Evolutionary conservation across 108 stramenopile species (phyloP).

Genomic region (Pseudonitzschia multistriata): DNA sequence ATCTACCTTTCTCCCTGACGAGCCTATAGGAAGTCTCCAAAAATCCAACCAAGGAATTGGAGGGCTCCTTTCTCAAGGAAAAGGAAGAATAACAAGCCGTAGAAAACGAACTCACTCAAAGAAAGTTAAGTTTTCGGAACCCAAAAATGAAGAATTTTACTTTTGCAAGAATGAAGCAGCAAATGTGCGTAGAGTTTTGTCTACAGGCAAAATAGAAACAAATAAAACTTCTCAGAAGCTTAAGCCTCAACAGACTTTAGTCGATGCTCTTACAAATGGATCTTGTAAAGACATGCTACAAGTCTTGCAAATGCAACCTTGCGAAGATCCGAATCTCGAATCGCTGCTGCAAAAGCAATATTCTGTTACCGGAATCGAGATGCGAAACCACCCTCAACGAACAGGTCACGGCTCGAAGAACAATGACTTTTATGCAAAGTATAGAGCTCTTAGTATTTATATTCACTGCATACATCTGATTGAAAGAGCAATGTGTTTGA

Average conservation of each 20-base stretch:
- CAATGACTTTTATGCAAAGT: constrained; percentile 19
- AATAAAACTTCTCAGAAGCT: neutral
- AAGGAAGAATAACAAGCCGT: neutral
- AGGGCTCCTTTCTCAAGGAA: neutral
- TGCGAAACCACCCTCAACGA: neutral
- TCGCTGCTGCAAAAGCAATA: neutral
- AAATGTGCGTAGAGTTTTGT: constrained; percentile 5
- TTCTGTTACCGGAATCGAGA: neutral
- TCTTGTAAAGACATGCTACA: constrained; percentile 14
- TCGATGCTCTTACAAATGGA: neutral
- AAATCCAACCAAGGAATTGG: neutral
- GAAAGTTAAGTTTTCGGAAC: neutral
- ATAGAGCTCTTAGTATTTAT: constrained; percentile 7
- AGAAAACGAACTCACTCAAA: constrained; percentile 5
- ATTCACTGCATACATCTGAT: neutral
- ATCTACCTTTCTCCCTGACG: neutral
- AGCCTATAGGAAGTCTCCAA: neutral
- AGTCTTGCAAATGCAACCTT: neutral
- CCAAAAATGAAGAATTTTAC: constrained; percentile 6
- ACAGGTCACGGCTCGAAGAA: neutral
- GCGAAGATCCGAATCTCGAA: neutral
- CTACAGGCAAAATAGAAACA: neutral
- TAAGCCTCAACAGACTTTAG: neutral
- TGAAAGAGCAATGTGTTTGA: constrained; percentile 13
- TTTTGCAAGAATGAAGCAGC: constrained; percentile 9